Evolutionary conservation across 148 eudicot species (phyloP).

Genomic region (Silene conica): DNA sequence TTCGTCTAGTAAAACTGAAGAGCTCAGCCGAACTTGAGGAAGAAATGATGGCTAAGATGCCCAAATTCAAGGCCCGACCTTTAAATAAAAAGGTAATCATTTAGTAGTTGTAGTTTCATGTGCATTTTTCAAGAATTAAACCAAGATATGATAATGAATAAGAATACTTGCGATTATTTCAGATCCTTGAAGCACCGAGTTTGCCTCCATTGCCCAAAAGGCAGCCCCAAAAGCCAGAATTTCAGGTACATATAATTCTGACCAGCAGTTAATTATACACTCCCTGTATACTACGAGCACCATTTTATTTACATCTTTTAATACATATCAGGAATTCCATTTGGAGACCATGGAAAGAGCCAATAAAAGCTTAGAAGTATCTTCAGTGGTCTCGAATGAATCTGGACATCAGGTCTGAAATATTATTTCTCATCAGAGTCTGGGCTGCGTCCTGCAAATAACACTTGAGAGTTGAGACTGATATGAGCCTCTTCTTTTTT

Average conservation of each 20-base stretch:
- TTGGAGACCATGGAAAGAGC: slow-evolving; percentile 86
- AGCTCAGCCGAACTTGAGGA: slow-evolving; percentile 93
- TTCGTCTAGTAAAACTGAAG: slow-evolving; percentile 61
- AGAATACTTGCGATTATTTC: slow-evolving; percentile 15
- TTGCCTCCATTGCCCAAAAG: slow-evolving; percentile 67
- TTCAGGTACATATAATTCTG: slow-evolving; percentile 45
- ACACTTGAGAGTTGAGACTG: background rate
- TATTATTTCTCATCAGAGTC: background rate
- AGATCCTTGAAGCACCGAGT: slow-evolving; percentile 77
- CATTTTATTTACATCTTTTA: background rate
- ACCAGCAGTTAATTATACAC: background rate
- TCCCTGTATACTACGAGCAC: background rate
- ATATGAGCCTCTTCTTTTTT: background rate
- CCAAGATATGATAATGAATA: slow-evolving; percentile 1
- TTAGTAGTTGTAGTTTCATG: background rate
- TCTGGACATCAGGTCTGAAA: slow-evolving; percentile 41
- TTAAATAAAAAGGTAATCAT: slow-evolving; percentile 68
- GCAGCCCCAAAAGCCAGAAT: slow-evolving; percentile 68
- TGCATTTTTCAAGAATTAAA: background rate
- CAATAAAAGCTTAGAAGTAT: slow-evolving; percentile 59
- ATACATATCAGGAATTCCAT: slow-evolving; percentile 57
- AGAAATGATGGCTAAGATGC: slow-evolving; percentile 97
- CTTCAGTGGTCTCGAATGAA: slow-evolving; percentile 66
- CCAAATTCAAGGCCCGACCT: slow-evolving; percentile 90
- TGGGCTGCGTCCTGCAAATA: background rate